Conservation (phyloP, 2,329 filamentous ascomycete genomes). For the Colletotrichum falcatum region DNA sequence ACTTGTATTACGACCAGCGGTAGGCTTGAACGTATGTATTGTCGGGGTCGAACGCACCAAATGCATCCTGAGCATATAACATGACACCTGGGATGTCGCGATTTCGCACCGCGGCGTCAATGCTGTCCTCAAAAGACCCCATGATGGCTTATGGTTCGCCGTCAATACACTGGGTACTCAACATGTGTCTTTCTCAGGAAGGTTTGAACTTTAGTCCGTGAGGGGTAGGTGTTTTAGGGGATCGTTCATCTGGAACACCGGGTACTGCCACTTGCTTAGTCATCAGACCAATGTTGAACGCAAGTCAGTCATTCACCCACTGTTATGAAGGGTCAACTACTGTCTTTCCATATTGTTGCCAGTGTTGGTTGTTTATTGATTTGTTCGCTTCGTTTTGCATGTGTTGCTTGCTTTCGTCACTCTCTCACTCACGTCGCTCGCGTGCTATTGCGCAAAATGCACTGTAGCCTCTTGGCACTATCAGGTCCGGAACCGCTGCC, state of each 20-base stretch:
- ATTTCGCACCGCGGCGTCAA: slow-evolving; percentile 32
- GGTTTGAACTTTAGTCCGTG: too few relatives aligned
- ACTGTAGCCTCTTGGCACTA: too few relatives aligned
- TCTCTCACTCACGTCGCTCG: too few relatives aligned
- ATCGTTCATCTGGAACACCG: background rate
- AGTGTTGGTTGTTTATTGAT: too few relatives aligned
- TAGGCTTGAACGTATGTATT: background rate
- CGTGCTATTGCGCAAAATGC: too few relatives aligned
- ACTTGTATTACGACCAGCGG: background rate
- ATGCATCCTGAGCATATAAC: slow-evolving; percentile 33
- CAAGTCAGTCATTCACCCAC: background rate
- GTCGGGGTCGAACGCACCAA: slow-evolving; percentile 25
- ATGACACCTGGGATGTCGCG: slow-evolving; percentile 35
- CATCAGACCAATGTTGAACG: slow-evolving; percentile 2
- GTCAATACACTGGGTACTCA: background rate
- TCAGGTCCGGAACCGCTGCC: too few relatives aligned
- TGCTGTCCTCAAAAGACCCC: slow-evolving; percentile 31
- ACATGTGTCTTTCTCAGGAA: background rate
- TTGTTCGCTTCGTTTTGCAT: too few relatives aligned
- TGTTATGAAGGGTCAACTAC: too few relatives aligned
- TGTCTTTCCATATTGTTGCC: too few relatives aligned
- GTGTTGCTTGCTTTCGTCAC: too few relatives aligned
- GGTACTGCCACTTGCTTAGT: background rate
- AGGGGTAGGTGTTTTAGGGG: background rate
- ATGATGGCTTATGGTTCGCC: background rate